Base-by-base conservation (phyloP, 75 land plant species). In the Picea glauca region DNA sequence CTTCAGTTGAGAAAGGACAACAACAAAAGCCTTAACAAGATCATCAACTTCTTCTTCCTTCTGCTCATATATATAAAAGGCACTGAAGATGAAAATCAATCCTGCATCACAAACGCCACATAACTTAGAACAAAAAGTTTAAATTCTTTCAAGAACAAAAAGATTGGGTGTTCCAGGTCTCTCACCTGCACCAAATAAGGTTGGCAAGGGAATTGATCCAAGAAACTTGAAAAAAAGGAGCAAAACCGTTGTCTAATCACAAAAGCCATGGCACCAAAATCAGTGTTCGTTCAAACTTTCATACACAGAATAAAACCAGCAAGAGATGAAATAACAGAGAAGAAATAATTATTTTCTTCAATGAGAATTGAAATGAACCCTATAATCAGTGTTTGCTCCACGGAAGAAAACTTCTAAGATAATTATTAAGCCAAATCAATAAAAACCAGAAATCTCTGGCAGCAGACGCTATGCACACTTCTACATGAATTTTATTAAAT, bases 11-110 rank as follows among this genome's bases (percentile, higher is more conserved):
- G 46, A 31, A 50, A 75, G 59, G 20, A n/a, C 7, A 13, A n/a
- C 31, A 57, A 75, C 9, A 23, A 17, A 7, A 60, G 32, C 33
- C 79, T 15, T 38, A 78, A 61, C 17, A 62, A 85, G 23, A 40
- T 68, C 40, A 62, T 90, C 91, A 13, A 90, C 38, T 82, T 93
- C 89, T 21, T 76, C 81, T 66, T 93, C 89, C 43, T 87, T 80
- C 77, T 91, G 87, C 62, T 93, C 93, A 35, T 90, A 90, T 26
- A 88, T 70, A 61, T 85, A 85, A 74, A 88, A 91, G 32, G 64
- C 65, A 57, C 79, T 81, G 82, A 91, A 93, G 26, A 88, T 46
- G 21, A 76, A 74, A 58, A 85, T 79, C 56, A 50, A 50, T 50
- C 56, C 56, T 50, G 56, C 56, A 50, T 50, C 56, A 50, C 12